Percentiles rank a stretch among this genome's conserved stretches.
These are phyloP conservation scores for Papilionanthe hybrid DNA, from an alignment of 116 monocot species.

Conservation along the genomic window DNA sequence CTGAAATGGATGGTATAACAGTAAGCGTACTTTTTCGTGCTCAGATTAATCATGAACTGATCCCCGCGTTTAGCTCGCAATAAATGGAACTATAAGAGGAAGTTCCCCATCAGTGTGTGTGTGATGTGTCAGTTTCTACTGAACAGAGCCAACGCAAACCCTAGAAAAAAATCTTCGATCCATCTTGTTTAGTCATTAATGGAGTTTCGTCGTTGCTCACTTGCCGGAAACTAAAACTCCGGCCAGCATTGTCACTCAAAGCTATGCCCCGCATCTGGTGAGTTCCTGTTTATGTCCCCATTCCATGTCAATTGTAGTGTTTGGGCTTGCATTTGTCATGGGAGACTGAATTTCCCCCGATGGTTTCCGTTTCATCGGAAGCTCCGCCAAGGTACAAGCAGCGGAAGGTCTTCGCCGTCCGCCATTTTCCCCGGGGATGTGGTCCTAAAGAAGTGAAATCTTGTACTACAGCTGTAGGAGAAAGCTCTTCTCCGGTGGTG, in stretches of 20 bases:
- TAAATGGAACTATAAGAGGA: no score
- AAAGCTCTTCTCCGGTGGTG: neutral
- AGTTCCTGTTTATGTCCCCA: neutral
- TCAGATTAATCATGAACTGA: no score
- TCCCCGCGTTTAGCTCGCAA: no score
- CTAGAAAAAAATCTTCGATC: no score
- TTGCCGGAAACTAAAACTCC: neutral
- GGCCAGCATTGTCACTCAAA: neutral
- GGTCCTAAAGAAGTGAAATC: neutral
- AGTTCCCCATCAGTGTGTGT: no score
- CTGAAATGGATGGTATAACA: no score
- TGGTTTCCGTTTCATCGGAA: neutral
- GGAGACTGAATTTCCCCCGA: neutral
- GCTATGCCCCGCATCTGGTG: neutral
- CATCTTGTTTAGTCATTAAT: neutral
- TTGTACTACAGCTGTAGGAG: neutral
- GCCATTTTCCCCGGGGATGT: slow-evolving; percentile 15
- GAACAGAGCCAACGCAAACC: no score
- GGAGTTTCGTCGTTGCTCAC: neutral
- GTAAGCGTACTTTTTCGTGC: no score
- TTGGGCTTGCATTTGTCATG: neutral
- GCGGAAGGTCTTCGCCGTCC: slow-evolving; percentile 6
- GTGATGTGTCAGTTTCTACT: no score
- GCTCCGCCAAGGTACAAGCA: slow-evolving; percentile 4
- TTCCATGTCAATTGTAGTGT: neutral